Conservation (phyloP, 805 yeast species). For the Lipomyces spencermartinsiae region DNA sequence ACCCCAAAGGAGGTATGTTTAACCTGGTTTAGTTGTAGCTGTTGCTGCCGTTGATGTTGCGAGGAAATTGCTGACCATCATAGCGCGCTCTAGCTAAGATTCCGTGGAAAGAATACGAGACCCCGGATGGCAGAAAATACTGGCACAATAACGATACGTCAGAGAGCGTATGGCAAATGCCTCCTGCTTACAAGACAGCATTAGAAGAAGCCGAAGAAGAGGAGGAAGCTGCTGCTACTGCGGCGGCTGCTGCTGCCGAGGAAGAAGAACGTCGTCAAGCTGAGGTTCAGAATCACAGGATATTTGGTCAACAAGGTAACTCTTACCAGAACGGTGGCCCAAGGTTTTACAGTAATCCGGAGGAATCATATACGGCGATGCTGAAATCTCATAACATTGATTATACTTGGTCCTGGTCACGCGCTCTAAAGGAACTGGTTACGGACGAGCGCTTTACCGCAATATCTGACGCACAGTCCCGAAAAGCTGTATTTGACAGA, state of each 20-base stretch:
- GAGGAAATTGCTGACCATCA: not conserved
- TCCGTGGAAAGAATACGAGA: constrained; percentile 59
- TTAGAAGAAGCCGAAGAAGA: constrained; percentile 36
- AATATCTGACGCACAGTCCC: constrained; percentile 62
- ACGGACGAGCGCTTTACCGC: constrained; percentile 71
- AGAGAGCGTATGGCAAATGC: constrained; percentile 83
- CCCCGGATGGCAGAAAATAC: constrained; percentile 67
- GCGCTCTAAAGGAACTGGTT: constrained; percentile 64
- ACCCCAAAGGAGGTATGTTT: constrained; percentile 47
- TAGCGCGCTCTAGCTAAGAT: constrained; percentile 56
- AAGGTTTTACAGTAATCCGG: constrained; percentile 11
- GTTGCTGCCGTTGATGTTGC: not conserved
- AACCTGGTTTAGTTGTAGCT: not conserved
- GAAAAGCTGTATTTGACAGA: constrained; percentile 69
- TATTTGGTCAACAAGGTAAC: constrained; percentile 1
- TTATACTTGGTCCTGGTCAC: constrained; percentile 75
- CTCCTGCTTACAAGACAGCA: constrained; percentile 54
- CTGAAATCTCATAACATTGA: constrained; percentile 64
- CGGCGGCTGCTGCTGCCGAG: not conserved
- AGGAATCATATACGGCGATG: constrained; percentile 56
- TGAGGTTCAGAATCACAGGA: constrained; percentile 6
- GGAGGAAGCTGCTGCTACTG: constrained; percentile 19
- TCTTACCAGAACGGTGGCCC: not conserved
- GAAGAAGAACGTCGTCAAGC: constrained; percentile 7
- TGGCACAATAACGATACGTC: constrained; percentile 70